Base-by-base conservation (phyloP, 2,329 filamentous ascomycete genomes). In the Aureobasidium leucospermi region DNA sequence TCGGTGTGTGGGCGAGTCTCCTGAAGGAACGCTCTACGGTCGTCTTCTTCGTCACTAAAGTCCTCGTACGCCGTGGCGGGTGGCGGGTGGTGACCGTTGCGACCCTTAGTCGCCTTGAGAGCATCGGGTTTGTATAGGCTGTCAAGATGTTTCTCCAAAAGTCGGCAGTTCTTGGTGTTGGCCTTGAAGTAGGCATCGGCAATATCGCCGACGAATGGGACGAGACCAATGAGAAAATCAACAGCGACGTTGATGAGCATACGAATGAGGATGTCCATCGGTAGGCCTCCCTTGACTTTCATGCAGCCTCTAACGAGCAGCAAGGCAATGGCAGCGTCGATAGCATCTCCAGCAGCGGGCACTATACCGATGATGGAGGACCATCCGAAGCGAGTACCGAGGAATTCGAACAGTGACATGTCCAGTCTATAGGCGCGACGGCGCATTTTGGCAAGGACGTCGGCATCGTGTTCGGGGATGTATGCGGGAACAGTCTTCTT, bases 351-450 rank as follows among this genome's bases (percentile, higher is more conserved):
- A 63, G 88, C 76, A 83, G 83, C 83, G 66, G 94, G 94, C 58
- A 97, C 74, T 7, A 97, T 70, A 13, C 87, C 94, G 67, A 97
- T 89, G 60, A 96, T 82, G 66, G 87, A 88, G 55, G 89, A 85
- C 90, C 91, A 96, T 58, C 94, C 94, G 69, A 97, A 92, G 60
- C 86, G 84, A 61, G 96, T 81, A 45, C 91, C 90, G 64, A 88
- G 83, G 69, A 90, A 83, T 68, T 83, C 91, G 77, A 93, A 95
- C 6, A 96, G 82, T 59, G 82, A 84, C 78, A 90, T 88, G 73
- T 97, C 94, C 29, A 96, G 83, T 39, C 85, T 82, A 74, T 96
- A 96, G 36, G 94, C 91, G 61, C 88, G 82, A 67, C 87, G 83
- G 73, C 96, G 93, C 66, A 96, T 90, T 67, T 87, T 88, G 66